Evolutionary conservation across 805 yeast species (phyloP).

Genomic region (Cyberlindnera mrakii): DNA sequence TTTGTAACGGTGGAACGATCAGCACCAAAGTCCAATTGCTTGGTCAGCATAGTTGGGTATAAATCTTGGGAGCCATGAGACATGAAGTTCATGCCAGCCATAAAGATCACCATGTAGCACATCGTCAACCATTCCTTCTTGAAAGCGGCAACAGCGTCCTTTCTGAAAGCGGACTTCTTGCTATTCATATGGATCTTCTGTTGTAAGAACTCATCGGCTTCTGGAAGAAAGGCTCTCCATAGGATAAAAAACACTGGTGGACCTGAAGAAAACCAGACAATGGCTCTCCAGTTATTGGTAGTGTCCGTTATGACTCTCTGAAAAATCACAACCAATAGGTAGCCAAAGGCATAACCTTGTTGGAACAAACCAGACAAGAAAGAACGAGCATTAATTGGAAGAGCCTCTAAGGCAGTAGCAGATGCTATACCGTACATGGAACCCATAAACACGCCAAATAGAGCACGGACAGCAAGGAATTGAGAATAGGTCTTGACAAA

Average conservation of each 20-base stretch:
- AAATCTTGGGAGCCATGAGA: constrained; percentile 62
- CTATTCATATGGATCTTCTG: constrained; percentile 32
- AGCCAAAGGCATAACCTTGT: constrained; percentile 75
- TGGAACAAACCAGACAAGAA: constrained; percentile 65
- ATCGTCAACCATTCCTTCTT: constrained; percentile 53
- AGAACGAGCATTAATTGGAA: constrained; percentile 49
- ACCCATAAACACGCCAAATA: constrained; percentile 57
- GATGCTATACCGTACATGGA: constrained; percentile 40
- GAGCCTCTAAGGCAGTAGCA: constrained; percentile 37
- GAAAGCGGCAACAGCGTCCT: constrained; percentile 28
- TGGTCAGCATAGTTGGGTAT: constrained; percentile 47
- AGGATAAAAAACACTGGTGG: constrained; percentile 35
- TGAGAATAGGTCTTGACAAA: constrained; percentile 50
- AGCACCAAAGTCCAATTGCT: constrained; percentile 36
- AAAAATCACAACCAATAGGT: constrained; percentile 57
- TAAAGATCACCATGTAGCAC: constrained; percentile 48
- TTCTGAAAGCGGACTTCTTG: constrained; percentile 27
- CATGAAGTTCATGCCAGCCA: constrained; percentile 60
- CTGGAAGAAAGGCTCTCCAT: constrained; percentile 41
- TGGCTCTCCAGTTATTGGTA: constrained; percentile 53
- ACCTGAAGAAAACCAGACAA: constrained; percentile 69
- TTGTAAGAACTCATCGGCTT: constrained; percentile 45
- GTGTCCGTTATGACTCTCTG: constrained; percentile 56
- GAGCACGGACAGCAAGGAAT: constrained; percentile 55
- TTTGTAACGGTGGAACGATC: constrained; percentile 49